These are phyloP conservation scores for Gossypium turneri DNA, from an alignment of 345 rosid species.

Conservation along the genomic window DNA sequence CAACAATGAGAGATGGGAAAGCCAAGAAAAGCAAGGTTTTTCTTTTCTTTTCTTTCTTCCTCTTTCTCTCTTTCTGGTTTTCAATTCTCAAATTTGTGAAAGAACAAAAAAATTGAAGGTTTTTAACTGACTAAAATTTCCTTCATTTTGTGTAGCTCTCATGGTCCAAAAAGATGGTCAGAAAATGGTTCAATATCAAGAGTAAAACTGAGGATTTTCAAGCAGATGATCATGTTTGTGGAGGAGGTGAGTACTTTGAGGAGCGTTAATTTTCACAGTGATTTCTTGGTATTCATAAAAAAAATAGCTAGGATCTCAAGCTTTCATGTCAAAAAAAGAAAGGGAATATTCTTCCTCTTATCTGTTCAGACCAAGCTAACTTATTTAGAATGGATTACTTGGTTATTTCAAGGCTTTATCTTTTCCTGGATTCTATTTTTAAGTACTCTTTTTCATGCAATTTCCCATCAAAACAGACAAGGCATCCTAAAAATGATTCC, in stretches of 20 bases:
- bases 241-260: constrained; percentile 40
- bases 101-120: not conserved
- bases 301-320: not conserved
- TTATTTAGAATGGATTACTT: not conserved
- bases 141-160: constrained; percentile 53
- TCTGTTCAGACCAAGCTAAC: not conserved
- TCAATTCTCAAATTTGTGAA: constrained; percentile 16
- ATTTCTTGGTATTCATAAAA: not conserved
- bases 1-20: constrained; percentile 80
- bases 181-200: constrained; percentile 91
- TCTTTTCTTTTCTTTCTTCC: not conserved
- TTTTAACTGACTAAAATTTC: too few species aligned
- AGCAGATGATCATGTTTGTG: constrained; percentile 60
- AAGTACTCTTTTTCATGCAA: constrained; percentile 9
- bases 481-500: not conserved
- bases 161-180: constrained; percentile 93
- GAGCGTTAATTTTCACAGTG: constrained; percentile 1
- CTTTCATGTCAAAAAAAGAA: not conserved
- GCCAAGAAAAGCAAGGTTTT: constrained; percentile 90
- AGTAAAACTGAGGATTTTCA: constrained; percentile 82
- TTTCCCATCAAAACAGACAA: constrained; percentile 2
- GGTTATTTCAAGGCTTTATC: not conserved
- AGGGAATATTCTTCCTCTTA: not conserved
- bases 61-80: constrained; percentile 8
- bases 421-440: constrained; percentile 10